phyloP scores from a whole-genome alignment of 257 asterid genomes.

The Buddleja alternifolia region DNA sequence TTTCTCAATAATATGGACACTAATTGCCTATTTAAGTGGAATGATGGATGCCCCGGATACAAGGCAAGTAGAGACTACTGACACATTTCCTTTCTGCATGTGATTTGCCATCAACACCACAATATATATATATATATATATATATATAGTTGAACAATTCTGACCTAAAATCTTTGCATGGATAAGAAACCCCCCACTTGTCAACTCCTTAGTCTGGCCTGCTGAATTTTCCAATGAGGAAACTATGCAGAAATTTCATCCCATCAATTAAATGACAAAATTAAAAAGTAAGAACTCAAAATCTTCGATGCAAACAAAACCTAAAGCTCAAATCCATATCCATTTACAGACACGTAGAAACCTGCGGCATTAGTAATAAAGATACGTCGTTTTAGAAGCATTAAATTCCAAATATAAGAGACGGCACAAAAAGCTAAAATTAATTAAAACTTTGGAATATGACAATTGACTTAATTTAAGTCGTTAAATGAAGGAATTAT shows the following conservation, averaged over 20 bases:
- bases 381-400: neutral
- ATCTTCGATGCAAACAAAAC: constrained; percentile 30
- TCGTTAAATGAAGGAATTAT: constrained; percentile 10
- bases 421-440: constrained; percentile 49
- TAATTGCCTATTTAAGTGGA: no score
- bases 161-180: no score
- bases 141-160: no score
- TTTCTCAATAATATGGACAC: no score
- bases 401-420: constrained; percentile 43
- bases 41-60: no score
- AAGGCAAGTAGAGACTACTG: no score
- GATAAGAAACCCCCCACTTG: constrained; percentile 11
- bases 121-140: no score
- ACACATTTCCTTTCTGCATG: no score
- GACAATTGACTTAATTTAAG: constrained; percentile 30
- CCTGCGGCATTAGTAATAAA: constrained; percentile 3
- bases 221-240: constrained; percentile 12
- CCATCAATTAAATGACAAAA: neutral
- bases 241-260: neutral
- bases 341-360: constrained; percentile 12
- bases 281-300: constrained; percentile 27
- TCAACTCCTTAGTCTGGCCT: neutral
- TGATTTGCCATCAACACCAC: no score
- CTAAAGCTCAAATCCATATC: constrained; percentile 25
- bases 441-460: constrained; percentile 25